These are phyloP conservation scores for Fusarium continuum DNA, from an alignment of 2,329 filamentous ascomycete genomes.

Conservation along the genomic window DNA sequence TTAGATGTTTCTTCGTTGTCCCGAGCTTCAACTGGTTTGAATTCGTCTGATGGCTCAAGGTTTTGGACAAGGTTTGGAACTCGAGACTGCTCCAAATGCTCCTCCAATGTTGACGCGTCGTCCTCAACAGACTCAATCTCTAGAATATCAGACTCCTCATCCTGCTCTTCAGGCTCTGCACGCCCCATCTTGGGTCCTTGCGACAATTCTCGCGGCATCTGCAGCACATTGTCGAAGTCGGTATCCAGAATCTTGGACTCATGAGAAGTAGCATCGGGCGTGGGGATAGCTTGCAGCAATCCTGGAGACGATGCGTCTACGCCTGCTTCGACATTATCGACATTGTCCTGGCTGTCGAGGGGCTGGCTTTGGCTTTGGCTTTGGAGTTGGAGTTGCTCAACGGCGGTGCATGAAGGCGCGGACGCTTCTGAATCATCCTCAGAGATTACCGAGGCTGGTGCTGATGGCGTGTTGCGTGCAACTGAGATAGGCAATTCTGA, in stretches of 20 bases:
- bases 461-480: slow-evolving; percentile 14
- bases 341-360: not conserved
- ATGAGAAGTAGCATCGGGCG: not conserved
- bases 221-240: slow-evolving; percentile 19
- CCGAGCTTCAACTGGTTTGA: not conserved
- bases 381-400: not conserved
- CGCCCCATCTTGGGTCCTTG: not conserved
- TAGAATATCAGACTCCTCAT: not conserved
- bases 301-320: slow-evolving; percentile 1
- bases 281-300: slow-evolving; percentile 4
- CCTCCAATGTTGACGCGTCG: not conserved
- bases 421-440: slow-evolving; percentile 12
- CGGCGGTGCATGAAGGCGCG: slow-evolving; percentile 2
- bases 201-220: slow-evolving; percentile 13
- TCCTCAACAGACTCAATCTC: slow-evolving; percentile 4
- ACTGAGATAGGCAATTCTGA: slow-evolving; percentile 3
- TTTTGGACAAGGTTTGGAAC: not conserved
- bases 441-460: slow-evolving; percentile 5
- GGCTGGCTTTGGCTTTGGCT: not conserved
- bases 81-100: not conserved
- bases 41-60: not conserved
- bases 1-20: not conserved
- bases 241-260: slow-evolving; percentile 19
- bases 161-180: not conserved
- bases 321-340: not conserved